Conservation (phyloP, 371 early-diverging fungal genomes). For the Batrachochytrium dendrobatidis region DNA sequence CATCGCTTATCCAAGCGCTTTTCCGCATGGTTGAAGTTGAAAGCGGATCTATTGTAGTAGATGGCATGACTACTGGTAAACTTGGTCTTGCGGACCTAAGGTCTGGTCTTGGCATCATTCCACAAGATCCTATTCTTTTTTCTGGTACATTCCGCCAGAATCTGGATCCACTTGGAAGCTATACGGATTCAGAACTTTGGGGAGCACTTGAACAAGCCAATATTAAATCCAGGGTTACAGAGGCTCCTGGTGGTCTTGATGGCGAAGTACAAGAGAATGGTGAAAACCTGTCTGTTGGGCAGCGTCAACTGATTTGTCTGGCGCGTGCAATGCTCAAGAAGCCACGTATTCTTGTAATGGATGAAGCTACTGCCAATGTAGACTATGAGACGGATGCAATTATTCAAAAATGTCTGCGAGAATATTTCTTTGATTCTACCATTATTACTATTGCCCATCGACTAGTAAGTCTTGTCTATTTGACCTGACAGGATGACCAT, state of each 20-base stretch:
- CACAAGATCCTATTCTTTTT: conserved; percentile 42
- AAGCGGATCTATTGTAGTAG: conserved; percentile 55
- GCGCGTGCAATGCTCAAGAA: conserved; percentile 31
- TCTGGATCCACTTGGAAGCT: conserved; percentile 43
- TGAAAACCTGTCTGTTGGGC: conserved; percentile 78
- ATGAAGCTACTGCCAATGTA: conserved; percentile 43
- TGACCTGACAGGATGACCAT: too few species aligned
- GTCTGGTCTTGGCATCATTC: conserved; percentile 17
- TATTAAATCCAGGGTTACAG: conserved; percentile 27
- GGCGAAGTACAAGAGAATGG: conserved; percentile 38
- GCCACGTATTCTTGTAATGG: conserved; percentile 47
- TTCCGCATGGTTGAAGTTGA: conserved; percentile 87
- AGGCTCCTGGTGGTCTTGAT: conserved; percentile 22
- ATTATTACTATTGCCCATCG: conserved; percentile 55
- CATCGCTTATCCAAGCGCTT: conserved; percentile 74
- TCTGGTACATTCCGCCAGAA: conserved; percentile 43
- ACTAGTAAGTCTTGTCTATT: too few species aligned
- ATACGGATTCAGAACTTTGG: conserved; percentile 38
- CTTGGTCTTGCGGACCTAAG: conserved; percentile 72
- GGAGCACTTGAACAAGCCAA: conserved; percentile 32
- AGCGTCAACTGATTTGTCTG: conserved; percentile 48
- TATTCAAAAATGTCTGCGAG: conserved; percentile 56
- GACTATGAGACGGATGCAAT: conserved; percentile 60
- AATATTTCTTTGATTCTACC: conserved; percentile 50
- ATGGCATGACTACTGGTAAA: conserved; percentile 70